Base-by-base conservation (phyloP, 1,139 yeast genomes). In the Spathaspora sp. region DNA sequence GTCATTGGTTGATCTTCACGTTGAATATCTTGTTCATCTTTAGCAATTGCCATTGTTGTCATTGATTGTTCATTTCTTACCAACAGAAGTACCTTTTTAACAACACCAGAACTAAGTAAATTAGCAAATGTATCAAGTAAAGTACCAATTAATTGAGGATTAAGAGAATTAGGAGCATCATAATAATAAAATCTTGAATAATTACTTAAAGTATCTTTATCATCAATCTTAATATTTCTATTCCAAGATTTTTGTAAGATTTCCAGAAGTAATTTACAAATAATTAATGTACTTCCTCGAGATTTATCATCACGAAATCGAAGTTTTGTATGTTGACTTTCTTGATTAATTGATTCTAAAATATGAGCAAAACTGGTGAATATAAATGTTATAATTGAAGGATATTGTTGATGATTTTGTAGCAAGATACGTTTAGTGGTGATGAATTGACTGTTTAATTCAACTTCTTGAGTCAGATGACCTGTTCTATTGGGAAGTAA, bases 401-500 rank as follows among this genome's bases (percentile, higher is more conserved):
- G 57, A 56, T 43, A 51, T 39, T 50, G 53, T 18, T 51, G 48
- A 20, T 55, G 56, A 43, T 56, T 60, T 23, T 59, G 59, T 23
- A 67, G 49, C 38, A 74, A 56, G 27, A 74, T 57, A 25, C 61
- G 56, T 42, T 63, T 66, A 16, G 77, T 66, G 23, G 60, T 54
- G 13, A 65, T 48, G 49, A 64, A 74, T 52, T 72, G 78, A 7
- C 74, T 72, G 48, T 72, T 71, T 40, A 72, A 57, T 55, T 74
- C 78, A 7, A 74, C 74, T 50, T 74, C 78, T n/a, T 66, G 65
- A n/a, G 70, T 52, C 4, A 71, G 56, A 50, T 67, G 64, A 7
- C 78, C 77, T 1, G 78, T 70, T 33, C 70, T 56, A 50, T 60
- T 63, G 11, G 79, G 78, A 29, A 74, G 59, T 34, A 73, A 59